phyloP scores from a whole-genome alignment of 805 yeast species.

The Starmera quercuum region DNA sequence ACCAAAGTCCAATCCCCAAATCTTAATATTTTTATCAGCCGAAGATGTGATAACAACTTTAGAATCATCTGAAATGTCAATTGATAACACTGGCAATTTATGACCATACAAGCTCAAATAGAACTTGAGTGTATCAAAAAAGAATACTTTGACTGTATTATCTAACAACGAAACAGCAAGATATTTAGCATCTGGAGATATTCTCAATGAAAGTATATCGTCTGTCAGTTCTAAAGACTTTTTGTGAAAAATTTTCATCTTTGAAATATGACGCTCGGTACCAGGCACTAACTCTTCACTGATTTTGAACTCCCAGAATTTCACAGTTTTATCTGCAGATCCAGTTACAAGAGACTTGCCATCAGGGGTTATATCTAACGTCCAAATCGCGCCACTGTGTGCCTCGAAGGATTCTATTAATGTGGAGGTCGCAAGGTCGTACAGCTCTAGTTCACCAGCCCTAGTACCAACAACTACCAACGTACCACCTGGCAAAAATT shows the following conservation, averaged over 20 bases:
- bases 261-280: conserved; percentile 40
- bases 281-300: conserved; percentile 69
- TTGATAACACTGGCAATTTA: conserved; percentile 86
- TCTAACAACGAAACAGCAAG: conserved; percentile 83
- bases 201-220: conserved; percentile 70
- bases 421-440: conserved; percentile 79
- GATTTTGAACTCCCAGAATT: conserved; percentile 80
- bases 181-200: conserved; percentile 72
- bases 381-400: conserved; percentile 82
- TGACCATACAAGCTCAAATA: conserved; percentile 91
- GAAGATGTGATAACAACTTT: conserved; percentile 87
- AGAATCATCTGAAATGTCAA: conserved; percentile 86
- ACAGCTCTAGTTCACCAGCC: conserved; percentile 74
- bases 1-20: conserved; percentile 99
- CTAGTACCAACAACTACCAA: conserved; percentile 84
- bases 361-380: conserved; percentile 77
- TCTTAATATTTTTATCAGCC: conserved; percentile 94
- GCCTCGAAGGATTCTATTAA: conserved; percentile 69
- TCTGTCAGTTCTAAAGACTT: conserved; percentile 82
- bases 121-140: conserved; percentile 78
- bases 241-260: conserved; percentile 58
- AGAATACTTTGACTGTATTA: conserved; percentile 93
- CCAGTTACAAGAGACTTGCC: conserved; percentile 86
- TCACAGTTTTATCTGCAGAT: conserved; percentile 85
- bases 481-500: conserved; percentile 87